Percentiles rank a stretch among this genome's conserved stretches.
phyloP scores from a whole-genome alignment of 2,329 filamentous ascomycete genomes.

The Neonectria coccinea region DNA sequence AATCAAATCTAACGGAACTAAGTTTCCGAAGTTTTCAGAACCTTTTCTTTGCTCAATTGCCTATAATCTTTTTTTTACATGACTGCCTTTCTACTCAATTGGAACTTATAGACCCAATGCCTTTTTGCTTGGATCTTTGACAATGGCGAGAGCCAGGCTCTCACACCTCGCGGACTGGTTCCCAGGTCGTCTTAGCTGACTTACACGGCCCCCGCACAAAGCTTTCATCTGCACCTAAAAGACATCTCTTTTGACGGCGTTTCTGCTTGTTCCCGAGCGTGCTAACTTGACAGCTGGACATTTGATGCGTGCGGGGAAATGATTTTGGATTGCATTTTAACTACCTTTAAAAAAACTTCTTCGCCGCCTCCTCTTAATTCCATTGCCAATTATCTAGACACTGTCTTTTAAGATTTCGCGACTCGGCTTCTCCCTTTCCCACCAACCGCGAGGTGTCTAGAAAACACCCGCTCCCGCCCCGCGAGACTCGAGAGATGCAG shows the following conservation, averaged over 20 bases:
- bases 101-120: not conserved
- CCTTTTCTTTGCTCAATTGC: not conserved
- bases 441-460: slow-evolving; percentile 9
- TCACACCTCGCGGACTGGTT: not conserved
- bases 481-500: slow-evolving; percentile 7
- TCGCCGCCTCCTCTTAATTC: slow-evolving; percentile 10
- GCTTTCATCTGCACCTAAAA: not conserved
- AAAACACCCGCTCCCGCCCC: slow-evolving; percentile 13
- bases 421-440: slow-evolving; percentile 11
- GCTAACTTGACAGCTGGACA: not conserved
- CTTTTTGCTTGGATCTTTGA: too few relatives aligned
- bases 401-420: slow-evolving; percentile 15
- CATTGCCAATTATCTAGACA: slow-evolving; percentile 10
- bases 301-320: slow-evolving; percentile 12
- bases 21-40: slow-evolving; percentile 31
- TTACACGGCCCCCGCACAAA: not conserved
- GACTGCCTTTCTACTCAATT: not conserved
- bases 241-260: not conserved
- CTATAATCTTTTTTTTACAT: too few relatives aligned
- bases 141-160: not conserved
- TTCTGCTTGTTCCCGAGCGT: not conserved
- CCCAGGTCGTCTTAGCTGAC: not conserved
- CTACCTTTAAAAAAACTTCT: slow-evolving; percentile 21
- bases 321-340: slow-evolving; percentile 22
- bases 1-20: slow-evolving; percentile 41